Conservation (phyloP, 139 green algal genomes). For the Deuterostichococcus epilithicus region DNA sequence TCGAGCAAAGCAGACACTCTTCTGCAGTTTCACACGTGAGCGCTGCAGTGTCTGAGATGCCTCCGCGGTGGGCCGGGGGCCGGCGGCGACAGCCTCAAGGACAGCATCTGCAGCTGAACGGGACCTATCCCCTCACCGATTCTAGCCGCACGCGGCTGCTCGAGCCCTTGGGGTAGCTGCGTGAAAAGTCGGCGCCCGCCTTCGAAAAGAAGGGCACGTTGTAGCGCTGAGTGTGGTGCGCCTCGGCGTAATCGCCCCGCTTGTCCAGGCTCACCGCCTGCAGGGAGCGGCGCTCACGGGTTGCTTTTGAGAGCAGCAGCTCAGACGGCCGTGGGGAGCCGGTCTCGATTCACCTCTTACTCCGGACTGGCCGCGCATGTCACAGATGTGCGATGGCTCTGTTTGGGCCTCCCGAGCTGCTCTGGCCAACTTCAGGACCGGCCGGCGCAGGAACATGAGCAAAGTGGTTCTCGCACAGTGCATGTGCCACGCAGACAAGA, state of each 20-base stretch:
- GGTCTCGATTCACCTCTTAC: background rate
- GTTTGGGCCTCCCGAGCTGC: background rate
- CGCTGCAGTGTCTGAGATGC: no score
- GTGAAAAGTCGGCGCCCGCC: conserved; percentile 10
- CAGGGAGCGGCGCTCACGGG: background rate
- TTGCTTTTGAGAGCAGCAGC: background rate
- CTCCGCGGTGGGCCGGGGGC: no score
- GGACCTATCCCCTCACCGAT: background rate
- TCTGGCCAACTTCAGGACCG: background rate
- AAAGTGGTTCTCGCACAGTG: background rate
- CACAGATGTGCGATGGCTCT: background rate
- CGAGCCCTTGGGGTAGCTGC: conserved; percentile 2
- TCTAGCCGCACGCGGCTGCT: background rate
- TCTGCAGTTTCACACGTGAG: no score
- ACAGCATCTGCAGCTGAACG: no score
- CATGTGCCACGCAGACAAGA: no score
- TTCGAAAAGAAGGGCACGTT: conserved; percentile 26
- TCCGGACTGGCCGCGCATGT: background rate
- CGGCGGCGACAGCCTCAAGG: no score
- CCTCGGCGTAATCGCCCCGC: conserved; percentile 5
- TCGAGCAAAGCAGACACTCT: no score
- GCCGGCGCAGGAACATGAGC: background rate
- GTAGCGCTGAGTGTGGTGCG: conserved; percentile 3
- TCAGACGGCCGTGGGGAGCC: background rate
- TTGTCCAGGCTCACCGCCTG: conserved; percentile 26